phyloP scores from a whole-genome alignment of 2,329 filamentous ascomycete species.

The Stachybotrys elegans region DNA sequence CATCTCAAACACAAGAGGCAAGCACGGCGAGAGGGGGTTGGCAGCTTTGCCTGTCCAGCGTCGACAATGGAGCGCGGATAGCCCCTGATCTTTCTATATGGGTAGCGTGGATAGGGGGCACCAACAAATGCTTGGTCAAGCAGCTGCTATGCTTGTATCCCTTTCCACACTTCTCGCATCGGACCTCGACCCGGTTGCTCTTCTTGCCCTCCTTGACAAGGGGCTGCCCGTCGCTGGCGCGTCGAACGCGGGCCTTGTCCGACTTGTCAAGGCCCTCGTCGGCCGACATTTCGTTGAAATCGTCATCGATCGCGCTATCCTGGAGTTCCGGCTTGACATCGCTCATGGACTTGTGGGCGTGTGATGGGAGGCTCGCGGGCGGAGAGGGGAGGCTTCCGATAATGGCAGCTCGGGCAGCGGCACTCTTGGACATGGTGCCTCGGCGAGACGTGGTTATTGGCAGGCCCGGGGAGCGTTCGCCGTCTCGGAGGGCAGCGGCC shows the following conservation, averaged over 20 bases:
- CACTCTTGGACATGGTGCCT: conserved; percentile 63
- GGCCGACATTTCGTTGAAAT: conserved; percentile 52
- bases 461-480: conserved; percentile 50
- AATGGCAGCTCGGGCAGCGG: conserved; percentile 46
- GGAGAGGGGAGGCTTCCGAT: conserved; percentile 56
- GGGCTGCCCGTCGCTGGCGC: conserved; percentile 82
- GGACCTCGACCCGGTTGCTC: conserved; percentile 76
- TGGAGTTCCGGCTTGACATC: conserved; percentile 44
- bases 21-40: too few relatives aligned
- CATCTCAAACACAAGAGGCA: too few relatives aligned
- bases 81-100: too few relatives aligned
- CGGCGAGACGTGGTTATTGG: conserved; percentile 59
- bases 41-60: too few relatives aligned
- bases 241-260: conserved; percentile 47
- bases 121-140: conserved; percentile 99
- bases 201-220: conserved; percentile 81
- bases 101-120: conserved; percentile 55
- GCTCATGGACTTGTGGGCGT: conserved; percentile 46
- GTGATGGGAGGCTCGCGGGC: conserved; percentile 62
- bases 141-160: conserved; percentile 99
- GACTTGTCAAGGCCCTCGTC: conserved; percentile 47
- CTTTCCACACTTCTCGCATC: conserved; percentile 97
- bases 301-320: conserved; percentile 66
- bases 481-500: conserved; percentile 67
- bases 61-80: too few relatives aligned